phyloP scores from a whole-genome alignment of 345 rosid genomes.

The Psidium guajava region DNA sequence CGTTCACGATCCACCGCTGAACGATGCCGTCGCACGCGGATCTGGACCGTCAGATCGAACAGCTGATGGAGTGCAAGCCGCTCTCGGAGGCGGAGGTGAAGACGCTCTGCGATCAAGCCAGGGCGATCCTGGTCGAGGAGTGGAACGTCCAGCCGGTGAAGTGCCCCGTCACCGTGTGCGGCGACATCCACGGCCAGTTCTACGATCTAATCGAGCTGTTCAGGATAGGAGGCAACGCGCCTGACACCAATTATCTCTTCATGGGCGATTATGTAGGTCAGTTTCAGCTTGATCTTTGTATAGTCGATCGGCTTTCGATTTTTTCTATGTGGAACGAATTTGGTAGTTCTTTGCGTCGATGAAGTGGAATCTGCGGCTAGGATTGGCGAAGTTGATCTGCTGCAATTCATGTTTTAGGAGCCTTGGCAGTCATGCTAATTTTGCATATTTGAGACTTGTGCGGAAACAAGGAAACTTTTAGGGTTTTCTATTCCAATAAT shows the following conservation, averaged over 20 bases:
- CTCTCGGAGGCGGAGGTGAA: constrained; percentile 80
- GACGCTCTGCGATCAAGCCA: constrained; percentile 87
- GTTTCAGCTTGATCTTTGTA: constrained; percentile 7
- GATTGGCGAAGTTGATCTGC: not conserved
- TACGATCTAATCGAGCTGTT: constrained; percentile 93
- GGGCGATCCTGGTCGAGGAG: constrained; percentile 90
- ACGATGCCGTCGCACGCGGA: constrained; percentile 82
- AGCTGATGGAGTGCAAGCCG: constrained; percentile 93
- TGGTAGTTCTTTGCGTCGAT: not conserved
- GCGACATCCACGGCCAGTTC: constrained; percentile 97
- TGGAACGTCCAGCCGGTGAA: constrained; percentile 99
- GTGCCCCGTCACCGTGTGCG: constrained; percentile 96
- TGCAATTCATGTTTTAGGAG: not conserved
- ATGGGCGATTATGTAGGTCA: constrained; percentile 99
- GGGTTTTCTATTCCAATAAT: not conserved
- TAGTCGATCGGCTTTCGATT: not conserved
- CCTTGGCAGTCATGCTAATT: not conserved
- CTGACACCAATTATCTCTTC: constrained; percentile 93
- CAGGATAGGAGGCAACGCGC: constrained; percentile 86
- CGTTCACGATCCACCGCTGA: constrained; percentile 5
- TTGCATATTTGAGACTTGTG: not conserved
- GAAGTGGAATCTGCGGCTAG: not conserved
- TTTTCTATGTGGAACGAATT: not conserved
- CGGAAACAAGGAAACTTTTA: not conserved
- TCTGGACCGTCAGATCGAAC: constrained; percentile 97